Conservation (phyloP, 1,284 basidiomycete genomes). For the Butyriboletus appendiculatus region DNA sequence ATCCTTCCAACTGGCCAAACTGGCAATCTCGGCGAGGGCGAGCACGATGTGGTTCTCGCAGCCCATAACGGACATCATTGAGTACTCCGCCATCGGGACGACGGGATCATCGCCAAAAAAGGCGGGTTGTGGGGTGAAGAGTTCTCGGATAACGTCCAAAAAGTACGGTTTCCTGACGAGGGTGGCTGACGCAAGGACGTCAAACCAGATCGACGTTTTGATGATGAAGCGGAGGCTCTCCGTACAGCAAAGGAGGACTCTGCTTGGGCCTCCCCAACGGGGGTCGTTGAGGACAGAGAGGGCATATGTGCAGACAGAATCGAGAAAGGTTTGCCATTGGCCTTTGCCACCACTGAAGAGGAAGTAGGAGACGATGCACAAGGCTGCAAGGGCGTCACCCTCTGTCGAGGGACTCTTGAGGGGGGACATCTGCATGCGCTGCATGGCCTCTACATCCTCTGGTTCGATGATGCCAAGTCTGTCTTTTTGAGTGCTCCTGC, state of each 20-base stretch:
- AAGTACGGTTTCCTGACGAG: conserved; percentile 59
- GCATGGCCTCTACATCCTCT: conserved; percentile 28
- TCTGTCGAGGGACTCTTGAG: conserved; percentile 39
- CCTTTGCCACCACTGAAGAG: conserved; percentile 75
- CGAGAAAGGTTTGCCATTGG: conserved; percentile 65
- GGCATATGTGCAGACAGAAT: conserved; percentile 57
- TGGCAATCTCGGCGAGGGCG: conserved; percentile 72
- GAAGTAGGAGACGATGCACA: conserved; percentile 71
- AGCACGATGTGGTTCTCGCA: conserved; percentile 78
- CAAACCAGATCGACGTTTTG: conserved; percentile 84
- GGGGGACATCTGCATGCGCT: conserved; percentile 30
- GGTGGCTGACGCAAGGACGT: conserved; percentile 76
- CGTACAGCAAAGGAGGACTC: conserved; percentile 47
- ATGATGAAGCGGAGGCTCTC: conserved; percentile 65
- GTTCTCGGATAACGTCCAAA: conserved; percentile 51
- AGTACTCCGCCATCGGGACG: conserved; percentile 35
- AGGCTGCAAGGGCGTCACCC: conserved; percentile 74
- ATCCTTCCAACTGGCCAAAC: conserved; percentile 68
- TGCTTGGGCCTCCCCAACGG: conserved; percentile 40
- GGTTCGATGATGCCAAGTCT: conserved; percentile 26
- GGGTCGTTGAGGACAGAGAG: conserved; percentile 41
- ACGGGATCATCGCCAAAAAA: conserved; percentile 32
- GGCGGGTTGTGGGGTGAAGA: conserved; percentile 52
- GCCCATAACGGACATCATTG: conserved; percentile 83
- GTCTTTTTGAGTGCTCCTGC: conserved; percentile 24